Evolutionary conservation across 106 monocot species (phyloP).

Genomic region (Dendrobium officinale): DNA sequence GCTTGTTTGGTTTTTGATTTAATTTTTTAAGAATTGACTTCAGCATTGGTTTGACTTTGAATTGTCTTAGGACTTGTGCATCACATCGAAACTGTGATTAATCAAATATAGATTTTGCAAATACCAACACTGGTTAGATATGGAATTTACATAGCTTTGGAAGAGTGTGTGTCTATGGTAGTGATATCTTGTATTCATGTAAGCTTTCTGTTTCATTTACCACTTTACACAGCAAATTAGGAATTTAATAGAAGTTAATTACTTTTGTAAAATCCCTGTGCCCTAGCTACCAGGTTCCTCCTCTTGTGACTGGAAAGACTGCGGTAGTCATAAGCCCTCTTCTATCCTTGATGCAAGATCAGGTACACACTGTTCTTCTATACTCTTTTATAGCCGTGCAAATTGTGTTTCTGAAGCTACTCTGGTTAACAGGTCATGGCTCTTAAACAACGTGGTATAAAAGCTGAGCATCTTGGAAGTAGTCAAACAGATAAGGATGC

Average conservation of each 20-base stretch:
- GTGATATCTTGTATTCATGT: background rate
- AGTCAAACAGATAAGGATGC: slow-evolving; percentile 50
- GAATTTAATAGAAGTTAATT: background rate
- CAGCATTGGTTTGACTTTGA: no score
- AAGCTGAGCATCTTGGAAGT: slow-evolving; percentile 82
- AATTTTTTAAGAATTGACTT: no score
- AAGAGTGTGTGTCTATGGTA: background rate
- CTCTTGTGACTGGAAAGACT: slow-evolving; percentile 63
- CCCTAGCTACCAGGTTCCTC: slow-evolving; percentile 90
- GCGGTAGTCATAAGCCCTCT: slow-evolving; percentile 87
- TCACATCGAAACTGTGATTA: no score
- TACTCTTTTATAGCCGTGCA: background rate
- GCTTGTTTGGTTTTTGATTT: no score
- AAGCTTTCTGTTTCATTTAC: background rate
- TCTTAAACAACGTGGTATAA: slow-evolving; percentile 68
- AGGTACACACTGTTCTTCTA: slow-evolving; percentile 30
- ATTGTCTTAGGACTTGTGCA: no score
- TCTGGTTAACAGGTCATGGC: slow-evolving; percentile 66
- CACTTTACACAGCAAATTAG: background rate
- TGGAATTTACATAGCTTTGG: background rate
- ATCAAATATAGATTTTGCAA: no score
- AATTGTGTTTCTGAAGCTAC: slow-evolving; percentile 1
- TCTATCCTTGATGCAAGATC: slow-evolving; percentile 96
- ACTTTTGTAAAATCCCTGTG: background rate
- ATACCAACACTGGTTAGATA: no score